Evolutionary conservation across 2,329 filamentous ascomycete species (phyloP), one percentile per base, ranked within the genome.

Genomic region (Ramularia endophylla): DNA sequence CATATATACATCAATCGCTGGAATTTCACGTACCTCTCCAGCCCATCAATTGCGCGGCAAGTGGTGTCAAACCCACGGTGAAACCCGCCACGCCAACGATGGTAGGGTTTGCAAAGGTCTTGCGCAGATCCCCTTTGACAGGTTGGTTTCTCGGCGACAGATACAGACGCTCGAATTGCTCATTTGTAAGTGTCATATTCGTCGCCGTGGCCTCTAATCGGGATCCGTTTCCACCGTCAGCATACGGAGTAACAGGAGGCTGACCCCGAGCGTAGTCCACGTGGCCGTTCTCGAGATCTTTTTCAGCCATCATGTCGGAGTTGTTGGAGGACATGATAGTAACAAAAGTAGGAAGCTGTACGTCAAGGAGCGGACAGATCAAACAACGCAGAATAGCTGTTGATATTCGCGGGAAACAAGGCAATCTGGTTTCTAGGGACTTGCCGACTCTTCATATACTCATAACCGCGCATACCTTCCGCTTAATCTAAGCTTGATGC

Each of bases 161-260:
- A 39, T 51, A 55, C 12, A 55, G 40, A n/a, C 46, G 41, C 30
- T 55, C 52, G 42, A 55, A 55, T 27, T 49, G 47, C 39, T 50
- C 52, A n/a, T 49, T 41, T 16, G 51, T 52, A 8, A 60, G 45
- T 7, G 50, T 48, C 16, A 55, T 50, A 37, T 46, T 47, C 12
- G 47, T 44, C 15, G 25, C 18, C 8, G 20, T 22, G 6, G 27
- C 18, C 13, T 33, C 28, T 13, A 41, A 20, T 16, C 8, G n/a
- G 15, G 30, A 27, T 9, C 31, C 38, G 29, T 41, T 41, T 15
- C 18, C 13, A 15, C 29, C 38, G 8, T 34, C 13, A 25, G 22
- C 6, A 11, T 25, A 25, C 11, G 22, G 22, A 25, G 22, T 11
- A 25, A n/a, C n/a, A n/a, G n/a, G n/a, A n/a, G n/a, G n/a, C n/a